phyloP scores from a whole-genome alignment of 192 early-diverging fungal species.

The Rhizophlyctis rosea region DNA sequence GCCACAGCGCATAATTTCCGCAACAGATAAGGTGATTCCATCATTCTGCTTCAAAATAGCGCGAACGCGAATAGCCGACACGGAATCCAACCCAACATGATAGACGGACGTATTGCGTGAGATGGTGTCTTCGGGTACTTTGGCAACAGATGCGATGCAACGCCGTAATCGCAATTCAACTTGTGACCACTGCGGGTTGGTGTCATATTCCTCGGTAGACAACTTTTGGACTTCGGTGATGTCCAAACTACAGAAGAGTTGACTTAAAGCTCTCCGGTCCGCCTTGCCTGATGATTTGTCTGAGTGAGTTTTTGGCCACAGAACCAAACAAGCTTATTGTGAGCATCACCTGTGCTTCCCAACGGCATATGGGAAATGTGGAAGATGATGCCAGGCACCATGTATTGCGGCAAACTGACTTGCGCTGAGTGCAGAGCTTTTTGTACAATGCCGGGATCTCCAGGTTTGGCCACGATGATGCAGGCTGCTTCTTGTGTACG shows the following conservation, averaged over 20 bases:
- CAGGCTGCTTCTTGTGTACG: too few relatives aligned
- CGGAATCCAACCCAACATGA: slow-evolving; percentile 11
- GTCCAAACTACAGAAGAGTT: too few relatives aligned
- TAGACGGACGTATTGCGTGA: background rate
- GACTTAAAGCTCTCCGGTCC: background rate
- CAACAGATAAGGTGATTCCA: background rate
- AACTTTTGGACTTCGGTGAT: too few relatives aligned
- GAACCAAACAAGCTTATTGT: slow-evolving; percentile 4
- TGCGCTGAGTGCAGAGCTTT: background rate
- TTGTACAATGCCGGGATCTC: too few relatives aligned
- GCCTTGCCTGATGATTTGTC: background rate
- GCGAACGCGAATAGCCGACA: slow-evolving; percentile 4
- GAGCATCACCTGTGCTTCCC: slow-evolving; percentile 7
- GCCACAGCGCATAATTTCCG: slow-evolving; percentile 18
- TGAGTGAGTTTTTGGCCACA: slow-evolving; percentile 7
- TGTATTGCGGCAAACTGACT: slow-evolving; percentile 8
- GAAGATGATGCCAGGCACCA: slow-evolving; percentile 16
- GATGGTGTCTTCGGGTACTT: background rate
- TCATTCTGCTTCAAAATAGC: background rate
- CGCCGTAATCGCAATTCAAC: background rate
- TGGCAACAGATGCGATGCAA: background rate
- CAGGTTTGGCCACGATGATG: background rate
- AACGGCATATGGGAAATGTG: slow-evolving; percentile 5
- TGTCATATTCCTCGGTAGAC: too few relatives aligned
- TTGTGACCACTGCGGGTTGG: slow-evolving; percentile 1